These are phyloP conservation scores for Suillus subaureus DNA, from an alignment of 768 basidiomycete genomes.

Conservation along the genomic window DNA sequence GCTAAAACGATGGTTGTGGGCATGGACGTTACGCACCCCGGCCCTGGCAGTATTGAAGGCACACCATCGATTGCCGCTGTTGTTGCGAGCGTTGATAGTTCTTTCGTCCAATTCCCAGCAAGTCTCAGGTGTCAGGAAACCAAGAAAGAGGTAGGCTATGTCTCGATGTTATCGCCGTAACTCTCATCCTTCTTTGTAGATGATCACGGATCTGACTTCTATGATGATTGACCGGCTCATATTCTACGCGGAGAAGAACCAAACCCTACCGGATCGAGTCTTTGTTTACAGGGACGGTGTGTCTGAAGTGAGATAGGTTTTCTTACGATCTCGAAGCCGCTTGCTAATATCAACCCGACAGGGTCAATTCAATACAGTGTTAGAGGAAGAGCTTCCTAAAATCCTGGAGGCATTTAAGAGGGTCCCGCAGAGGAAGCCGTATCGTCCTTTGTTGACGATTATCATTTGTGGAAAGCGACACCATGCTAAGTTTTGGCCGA, in stretches of 20 bases:
- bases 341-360: conserved; percentile 25
- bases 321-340: background rate
- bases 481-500: conserved; percentile 60
- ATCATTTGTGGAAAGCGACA: conserved; percentile 80
- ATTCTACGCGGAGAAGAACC: conserved; percentile 57
- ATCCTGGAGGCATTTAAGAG: conserved; percentile 60
- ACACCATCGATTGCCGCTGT: conserved; percentile 85
- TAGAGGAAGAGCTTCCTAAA: conserved; percentile 61
- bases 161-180: background rate
- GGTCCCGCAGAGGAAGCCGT: conserved; percentile 44
- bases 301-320: conserved; percentile 58
- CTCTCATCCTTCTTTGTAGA: conserved; percentile 44
- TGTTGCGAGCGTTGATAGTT: conserved; percentile 71
- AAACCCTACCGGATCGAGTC: conserved; percentile 63
- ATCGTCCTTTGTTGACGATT: conserved; percentile 68
- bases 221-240: conserved; percentile 77
- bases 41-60: conserved; percentile 64
- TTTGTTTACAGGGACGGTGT: conserved; percentile 82
- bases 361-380: conserved; percentile 73
- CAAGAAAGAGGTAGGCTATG: conserved; percentile 25
- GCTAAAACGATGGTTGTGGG: conserved; percentile 82
- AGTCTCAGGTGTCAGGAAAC: conserved; percentile 66
- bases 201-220: conserved; percentile 61
- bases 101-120: conserved; percentile 78
- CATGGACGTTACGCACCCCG: conserved; percentile 83